phyloP scores from a whole-genome alignment of 2,329 filamentous ascomycete genomes.

The Talaromyces funiculosus region DNA sequence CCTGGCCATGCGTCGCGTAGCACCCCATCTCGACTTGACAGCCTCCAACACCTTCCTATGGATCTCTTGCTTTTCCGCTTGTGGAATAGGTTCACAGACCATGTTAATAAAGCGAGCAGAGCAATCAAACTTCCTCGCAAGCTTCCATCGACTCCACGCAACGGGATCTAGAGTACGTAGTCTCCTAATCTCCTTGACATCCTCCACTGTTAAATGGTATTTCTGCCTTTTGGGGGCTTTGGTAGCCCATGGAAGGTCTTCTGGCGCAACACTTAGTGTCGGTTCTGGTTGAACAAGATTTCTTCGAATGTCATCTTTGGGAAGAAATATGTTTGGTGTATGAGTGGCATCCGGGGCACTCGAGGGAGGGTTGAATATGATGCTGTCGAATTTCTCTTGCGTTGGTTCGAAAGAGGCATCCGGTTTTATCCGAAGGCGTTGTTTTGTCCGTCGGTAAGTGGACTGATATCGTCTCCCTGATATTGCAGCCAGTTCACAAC shows the following conservation, averaged over 20 bases:
- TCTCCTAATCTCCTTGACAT: constrained; percentile 55
- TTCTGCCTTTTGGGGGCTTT: constrained; percentile 51
- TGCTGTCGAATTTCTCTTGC: constrained; percentile 44
- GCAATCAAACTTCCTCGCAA: constrained; percentile 60
- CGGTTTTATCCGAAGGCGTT: constrained; percentile 48
- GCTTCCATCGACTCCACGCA: constrained; percentile 53
- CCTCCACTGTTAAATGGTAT: constrained; percentile 53
- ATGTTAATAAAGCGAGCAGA: constrained; percentile 58
- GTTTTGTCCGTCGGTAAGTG: constrained; percentile 47
- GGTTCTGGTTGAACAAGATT: constrained; percentile 25
- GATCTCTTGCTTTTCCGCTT: constrained; percentile 46
- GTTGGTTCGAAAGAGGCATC: constrained; percentile 45
- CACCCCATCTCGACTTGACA: constrained; percentile 57
- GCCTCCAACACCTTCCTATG: constrained; percentile 47
- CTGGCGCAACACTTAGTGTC: constrained; percentile 3
- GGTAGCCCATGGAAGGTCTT: constrained; percentile 45
- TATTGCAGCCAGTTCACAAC: constrained; percentile 27
- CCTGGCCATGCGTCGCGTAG: constrained; percentile 53
- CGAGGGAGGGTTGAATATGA: constrained; percentile 63
- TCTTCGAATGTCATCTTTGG: constrained; percentile 51
- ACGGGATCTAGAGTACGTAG: constrained; percentile 52
- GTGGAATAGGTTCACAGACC: constrained; percentile 49
- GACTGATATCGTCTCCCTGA: constrained; percentile 43
- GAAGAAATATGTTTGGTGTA: constrained; percentile 61
- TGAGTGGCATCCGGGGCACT: constrained; percentile 58